Conservation (phyloP, 345 rosid genomes). For the Arabidopsis suecica region DNA sequence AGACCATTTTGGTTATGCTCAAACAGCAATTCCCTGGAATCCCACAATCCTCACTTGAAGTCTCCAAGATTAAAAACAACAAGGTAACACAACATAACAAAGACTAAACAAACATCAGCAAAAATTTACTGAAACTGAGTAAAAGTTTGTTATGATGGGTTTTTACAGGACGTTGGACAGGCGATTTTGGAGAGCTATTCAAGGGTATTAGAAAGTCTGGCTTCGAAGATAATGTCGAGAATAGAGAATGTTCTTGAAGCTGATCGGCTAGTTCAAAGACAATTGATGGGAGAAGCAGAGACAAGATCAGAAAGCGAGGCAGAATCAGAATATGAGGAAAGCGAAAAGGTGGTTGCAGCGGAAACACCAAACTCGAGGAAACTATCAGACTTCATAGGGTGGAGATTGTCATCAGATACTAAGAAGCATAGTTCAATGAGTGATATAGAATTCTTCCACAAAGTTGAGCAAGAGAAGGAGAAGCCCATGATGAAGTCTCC, state of each 20-base stretch:
- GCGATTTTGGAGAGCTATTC: slow-evolving; percentile 95
- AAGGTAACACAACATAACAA: slow-evolving; percentile 46
- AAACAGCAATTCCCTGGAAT: slow-evolving; percentile 81
- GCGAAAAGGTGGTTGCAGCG: slow-evolving; percentile 27
- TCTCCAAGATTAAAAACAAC: slow-evolving; percentile 79
- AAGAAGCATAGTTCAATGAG: slow-evolving; percentile 45
- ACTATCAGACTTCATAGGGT: slow-evolving; percentile 82
- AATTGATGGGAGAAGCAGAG: slow-evolving; percentile 39
- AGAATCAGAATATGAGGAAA: slow-evolving; percentile 40
- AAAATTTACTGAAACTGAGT: not conserved
- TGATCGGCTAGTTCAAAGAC: slow-evolving; percentile 49
- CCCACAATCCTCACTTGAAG: slow-evolving; percentile 84
- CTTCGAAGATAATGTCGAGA: slow-evolving; percentile 68
- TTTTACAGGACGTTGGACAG: slow-evolving; percentile 78
- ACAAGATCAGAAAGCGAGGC: slow-evolving; percentile 39
- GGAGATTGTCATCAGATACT: slow-evolving; percentile 53
- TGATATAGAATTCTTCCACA: slow-evolving; percentile 44
- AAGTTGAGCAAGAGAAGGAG: slow-evolving; percentile 52
- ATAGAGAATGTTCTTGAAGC: slow-evolving; percentile 85
- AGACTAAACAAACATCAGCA: not conserved
- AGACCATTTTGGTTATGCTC: slow-evolving; percentile 70
- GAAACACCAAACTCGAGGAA: slow-evolving; percentile 66
- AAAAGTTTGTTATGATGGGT: not conserved
- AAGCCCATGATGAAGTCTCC: slow-evolving; percentile 48
- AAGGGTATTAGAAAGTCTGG: slow-evolving; percentile 83